phyloP scores from a whole-genome alignment of 805 yeast genomes.

The Saccharomycopsis amapae region DNA sequence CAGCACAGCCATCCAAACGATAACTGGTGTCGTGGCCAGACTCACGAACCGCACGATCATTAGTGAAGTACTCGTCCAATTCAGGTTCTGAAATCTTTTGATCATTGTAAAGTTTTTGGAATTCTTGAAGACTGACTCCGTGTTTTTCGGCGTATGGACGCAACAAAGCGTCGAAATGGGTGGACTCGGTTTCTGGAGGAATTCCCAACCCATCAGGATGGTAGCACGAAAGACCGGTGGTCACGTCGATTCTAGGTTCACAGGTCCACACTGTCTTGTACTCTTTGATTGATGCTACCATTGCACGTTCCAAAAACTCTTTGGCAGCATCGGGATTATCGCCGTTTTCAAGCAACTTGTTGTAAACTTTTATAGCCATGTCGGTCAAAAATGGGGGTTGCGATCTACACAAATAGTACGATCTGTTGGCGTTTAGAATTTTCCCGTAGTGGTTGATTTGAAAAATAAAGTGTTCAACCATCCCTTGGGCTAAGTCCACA shows the following conservation, averaged over 20 bases:
- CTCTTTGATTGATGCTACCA: constrained; percentile 78
- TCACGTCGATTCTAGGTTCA: constrained; percentile 63
- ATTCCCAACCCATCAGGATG: constrained; percentile 89
- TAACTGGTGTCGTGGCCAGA: constrained; percentile 95
- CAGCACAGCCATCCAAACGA: constrained; percentile 84
- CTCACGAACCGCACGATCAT: constrained; percentile 93
- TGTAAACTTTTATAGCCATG: constrained; percentile 68
- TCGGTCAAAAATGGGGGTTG: constrained; percentile 97
- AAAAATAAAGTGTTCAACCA: constrained; percentile 87
- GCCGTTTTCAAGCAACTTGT: constrained; percentile 42
- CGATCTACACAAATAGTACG: constrained; percentile 83
- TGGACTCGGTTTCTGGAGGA: constrained; percentile 93
- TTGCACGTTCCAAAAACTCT: constrained; percentile 58
- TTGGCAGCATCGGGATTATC: constrained; percentile 41
- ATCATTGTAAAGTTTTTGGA: constrained; percentile 61
- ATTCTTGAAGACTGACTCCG: constrained; percentile 49
- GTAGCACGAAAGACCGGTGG: constrained; percentile 78
- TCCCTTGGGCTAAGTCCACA: constrained; percentile 70
- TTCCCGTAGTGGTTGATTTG: constrained; percentile 89
- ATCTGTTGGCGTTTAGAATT: constrained; percentile 87
- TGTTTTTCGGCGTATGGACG: constrained; percentile 62
- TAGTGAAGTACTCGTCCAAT: constrained; percentile 82
- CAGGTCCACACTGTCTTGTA: constrained; percentile 75
- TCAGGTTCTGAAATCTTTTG: constrained; percentile 64
- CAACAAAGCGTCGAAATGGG: constrained; percentile 73